Evolutionary conservation across 805 yeast genomes (phyloP), one percentile per base, ranked within the genome.

Genomic region (Lipomyces lipofer): DNA sequence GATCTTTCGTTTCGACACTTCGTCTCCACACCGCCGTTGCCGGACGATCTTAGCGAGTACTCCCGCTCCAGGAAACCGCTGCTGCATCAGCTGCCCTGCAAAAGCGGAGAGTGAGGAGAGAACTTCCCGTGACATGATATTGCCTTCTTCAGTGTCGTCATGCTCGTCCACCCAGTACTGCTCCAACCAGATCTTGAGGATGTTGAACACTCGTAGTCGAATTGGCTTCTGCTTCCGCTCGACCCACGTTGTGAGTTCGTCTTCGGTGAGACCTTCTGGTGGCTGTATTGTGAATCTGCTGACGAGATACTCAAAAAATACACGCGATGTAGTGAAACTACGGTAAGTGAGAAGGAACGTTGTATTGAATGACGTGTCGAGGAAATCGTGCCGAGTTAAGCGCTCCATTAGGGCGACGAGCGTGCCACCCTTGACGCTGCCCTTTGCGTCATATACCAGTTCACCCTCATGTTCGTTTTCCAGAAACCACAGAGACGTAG

Each of bases 211-310:
- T 55, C 87, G 75, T 22, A 77, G 64, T 53, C 88, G 79, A 27
- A 85, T 83, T 1, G 86, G 87, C 52, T 73, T 77, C 50, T 85
- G 80, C 65, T 87, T 87, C 64, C 79, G 79, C 42, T 83, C 81
- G 9, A 83, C 75, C 96, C 96, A 88, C 8, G 76, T 72, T 46
- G 83, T 81, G 67, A 85, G 87, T 62, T 88, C 95, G 58, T 85
- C 92, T 65, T 82, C 87, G 55, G 87, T 81, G 56, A 92, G 71
- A 0, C 95, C 96, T 64, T 88, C 96, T 0, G 97, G 97, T 21
- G 96, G 94, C 58, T 80, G 81, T 13, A 81, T 71, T 51, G 84
- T 78, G 70, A 84, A 92, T 52, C 95, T 75, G 30, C 77, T 76
- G 30, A 86, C 78, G 60, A 88, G 71, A 47, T 79, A 67, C 24